Evolutionary conservation across 192 early-diverging fungal genomes (phyloP).

Genomic region (Nowakowskiella sp.): DNA sequence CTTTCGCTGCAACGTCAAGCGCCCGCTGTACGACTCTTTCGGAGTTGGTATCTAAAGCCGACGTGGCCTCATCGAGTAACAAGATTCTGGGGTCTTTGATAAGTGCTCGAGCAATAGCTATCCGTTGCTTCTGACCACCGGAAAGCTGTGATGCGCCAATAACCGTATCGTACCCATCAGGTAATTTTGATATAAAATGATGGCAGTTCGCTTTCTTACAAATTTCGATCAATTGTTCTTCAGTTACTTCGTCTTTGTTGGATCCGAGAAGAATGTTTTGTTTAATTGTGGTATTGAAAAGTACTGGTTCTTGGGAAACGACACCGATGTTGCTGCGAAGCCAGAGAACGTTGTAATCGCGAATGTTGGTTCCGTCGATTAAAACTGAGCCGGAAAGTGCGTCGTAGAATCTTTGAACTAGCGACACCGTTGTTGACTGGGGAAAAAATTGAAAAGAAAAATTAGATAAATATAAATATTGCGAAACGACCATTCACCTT

Average conservation of each 20-base stretch:
- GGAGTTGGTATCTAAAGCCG: constrained; percentile 44
- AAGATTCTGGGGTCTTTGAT: constrained; percentile 33
- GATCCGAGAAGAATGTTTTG: constrained; percentile 26
- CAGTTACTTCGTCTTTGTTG: constrained; percentile 14
- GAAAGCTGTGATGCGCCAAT: constrained; percentile 44
- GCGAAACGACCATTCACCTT: too few species aligned
- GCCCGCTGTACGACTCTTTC: constrained; percentile 45
- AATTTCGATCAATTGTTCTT: constrained; percentile 41
- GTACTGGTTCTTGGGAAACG: constrained; percentile 85
- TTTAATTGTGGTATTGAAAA: constrained; percentile 52
- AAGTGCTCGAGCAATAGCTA: constrained; percentile 70
- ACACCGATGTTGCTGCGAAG: constrained; percentile 80
- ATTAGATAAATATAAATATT: too few species aligned
- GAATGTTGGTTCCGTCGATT: constrained; percentile 70
- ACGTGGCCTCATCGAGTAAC: constrained; percentile 49
- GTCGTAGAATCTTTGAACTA: constrained; percentile 83
- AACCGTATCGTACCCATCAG: constrained; percentile 27
- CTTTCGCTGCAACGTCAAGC: constrained; percentile 31
- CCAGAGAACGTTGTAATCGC: constrained; percentile 70
- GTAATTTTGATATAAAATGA: constrained; percentile 63
- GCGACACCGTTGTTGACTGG: constrained; percentile 72
- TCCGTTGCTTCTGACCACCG: constrained; percentile 73
- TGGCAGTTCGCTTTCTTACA: constrained; percentile 64
- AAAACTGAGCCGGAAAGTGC: constrained; percentile 42
- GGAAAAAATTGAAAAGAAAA: too few species aligned